Evolutionary conservation across 1,284 basidiomycete genomes (phyloP), one percentile per base, ranked within the genome.

Genomic region (Microbotryum scabiosae): DNA sequence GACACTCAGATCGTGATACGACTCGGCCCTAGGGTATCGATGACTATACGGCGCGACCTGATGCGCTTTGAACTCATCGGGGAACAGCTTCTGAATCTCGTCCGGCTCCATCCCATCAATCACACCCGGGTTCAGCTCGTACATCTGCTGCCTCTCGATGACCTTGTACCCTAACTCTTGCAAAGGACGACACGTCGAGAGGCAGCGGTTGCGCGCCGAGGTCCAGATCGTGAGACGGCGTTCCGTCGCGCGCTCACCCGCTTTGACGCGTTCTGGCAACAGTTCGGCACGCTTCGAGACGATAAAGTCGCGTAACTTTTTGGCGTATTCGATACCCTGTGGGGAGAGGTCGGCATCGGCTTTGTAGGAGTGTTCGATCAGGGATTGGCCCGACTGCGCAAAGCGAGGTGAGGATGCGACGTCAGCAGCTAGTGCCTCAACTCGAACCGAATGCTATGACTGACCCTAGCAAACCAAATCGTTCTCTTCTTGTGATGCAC

Each of bases 331-430:
- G 88, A 90, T 91, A 6, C 94, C 94, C 1, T 86, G 86, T 2
- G 90, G 87, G 1, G 91, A 96, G 9, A 99, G 82, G 73, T 97
- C 96, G 0, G 94, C 92, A 73, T 98, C 94, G 32, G 94, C 93
- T 77, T 96, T 97, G 80, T 94, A 98, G 5, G 93, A 96, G 74
- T 98, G 96, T 74, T 99, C 96, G 67, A 97, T 93, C 60, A 97
- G 81, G 7, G 89, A 96, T 80, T 91, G 90, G 14, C 91, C 91
- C 6, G 90, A 93, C 88, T 78, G 66, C 69, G 20, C 5, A 26
- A 36, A 20, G 60, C 51, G n/a, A 58, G 53, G 16, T 50, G 14
- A 23, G 21, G 4, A 41, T 44, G 25, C 12, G 46, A 46, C 26
- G 49, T 47, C 25, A 30, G 23, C 14, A 18, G 10, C 7, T 25